Evolutionary conservation across 192 early-diverging fungal genomes (phyloP).

Genomic region (Coemansia sp.): DNA sequence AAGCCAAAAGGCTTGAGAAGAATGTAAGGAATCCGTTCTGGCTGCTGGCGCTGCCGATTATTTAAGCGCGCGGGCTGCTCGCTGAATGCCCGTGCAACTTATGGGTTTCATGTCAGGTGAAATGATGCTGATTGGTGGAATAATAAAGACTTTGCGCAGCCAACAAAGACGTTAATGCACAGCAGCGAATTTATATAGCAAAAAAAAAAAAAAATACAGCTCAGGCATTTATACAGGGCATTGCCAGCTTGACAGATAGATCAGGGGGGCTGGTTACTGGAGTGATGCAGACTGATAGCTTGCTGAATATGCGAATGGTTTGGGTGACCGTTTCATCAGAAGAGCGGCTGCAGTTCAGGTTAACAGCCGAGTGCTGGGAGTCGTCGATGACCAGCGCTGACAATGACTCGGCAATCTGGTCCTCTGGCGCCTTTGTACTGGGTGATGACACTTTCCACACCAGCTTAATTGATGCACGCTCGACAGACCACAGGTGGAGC

Average conservation of each 20-base stretch:
- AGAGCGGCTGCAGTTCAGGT: conserved; percentile 10
- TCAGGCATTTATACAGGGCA: conserved; percentile 6
- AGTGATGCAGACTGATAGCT: conserved; percentile 63
- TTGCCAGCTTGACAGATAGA: conserved; percentile 8
- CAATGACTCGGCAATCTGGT: conserved; percentile 30
- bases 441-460: conserved; percentile 15
- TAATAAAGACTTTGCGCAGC: too few relatives aligned
- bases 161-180: too few relatives aligned
- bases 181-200: background rate
- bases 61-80: background rate
- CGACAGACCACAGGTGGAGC: conserved; percentile 33
- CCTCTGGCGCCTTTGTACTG: background rate
- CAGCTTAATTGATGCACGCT: conserved; percentile 16
- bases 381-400: conserved; percentile 16
- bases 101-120: too few relatives aligned
- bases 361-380: conserved; percentile 24
- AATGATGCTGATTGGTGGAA: too few relatives aligned
- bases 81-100: too few relatives aligned
- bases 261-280: conserved; percentile 12
- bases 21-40: conserved; percentile 12
- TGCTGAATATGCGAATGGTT: conserved; percentile 72
- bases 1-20: conserved; percentile 36
- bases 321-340: conserved; percentile 35
- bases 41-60: background rate
- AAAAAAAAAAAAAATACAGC: too few relatives aligned